Percentiles rank a stretch among this genome's conserved stretches.
phyloP scores from a whole-genome alignment of 257 asterid genomes.

The Leonotis leonurus region DNA sequence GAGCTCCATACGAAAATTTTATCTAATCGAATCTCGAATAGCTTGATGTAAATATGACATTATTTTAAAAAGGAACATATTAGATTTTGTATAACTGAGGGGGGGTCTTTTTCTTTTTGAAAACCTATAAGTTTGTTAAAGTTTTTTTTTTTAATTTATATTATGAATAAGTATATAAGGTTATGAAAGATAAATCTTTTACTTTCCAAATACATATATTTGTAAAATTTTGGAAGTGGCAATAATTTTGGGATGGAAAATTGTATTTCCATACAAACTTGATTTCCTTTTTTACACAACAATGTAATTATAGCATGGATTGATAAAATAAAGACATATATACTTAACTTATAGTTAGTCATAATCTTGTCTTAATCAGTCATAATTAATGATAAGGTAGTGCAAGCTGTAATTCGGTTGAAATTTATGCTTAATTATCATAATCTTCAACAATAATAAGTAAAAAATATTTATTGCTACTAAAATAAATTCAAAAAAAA shows the following conservation, averaged over 20 bases:
- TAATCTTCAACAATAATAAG: not conserved
- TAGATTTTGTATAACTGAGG: too few relatives aligned
- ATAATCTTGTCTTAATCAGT: not conserved
- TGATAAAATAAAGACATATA: not conserved
- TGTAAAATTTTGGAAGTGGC: not conserved
- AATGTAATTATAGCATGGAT: not conserved
- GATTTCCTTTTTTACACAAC: not conserved
- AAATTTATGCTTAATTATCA: not conserved
- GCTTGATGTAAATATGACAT: too few relatives aligned
- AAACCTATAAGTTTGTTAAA: too few relatives aligned
- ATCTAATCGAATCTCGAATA: too few relatives aligned
- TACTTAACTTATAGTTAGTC: too few relatives aligned
- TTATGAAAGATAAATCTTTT: not conserved
- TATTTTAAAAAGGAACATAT: too few relatives aligned
- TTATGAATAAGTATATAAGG: not conserved
- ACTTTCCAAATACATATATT: not conserved
- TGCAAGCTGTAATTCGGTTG: not conserved
- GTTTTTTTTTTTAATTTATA: not conserved
- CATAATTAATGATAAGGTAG: not conserved
- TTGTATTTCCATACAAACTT: not conserved
- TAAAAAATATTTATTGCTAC: not conserved
- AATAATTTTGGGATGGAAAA: not conserved
- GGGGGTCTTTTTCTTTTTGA: too few relatives aligned
- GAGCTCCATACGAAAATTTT: too few relatives aligned
- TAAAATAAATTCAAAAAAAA: too few relatives aligned